These are phyloP conservation scores for Suhomyces vadensis DNA, from an alignment of 805 yeast genomes.

Conservation along the genomic window DNA sequence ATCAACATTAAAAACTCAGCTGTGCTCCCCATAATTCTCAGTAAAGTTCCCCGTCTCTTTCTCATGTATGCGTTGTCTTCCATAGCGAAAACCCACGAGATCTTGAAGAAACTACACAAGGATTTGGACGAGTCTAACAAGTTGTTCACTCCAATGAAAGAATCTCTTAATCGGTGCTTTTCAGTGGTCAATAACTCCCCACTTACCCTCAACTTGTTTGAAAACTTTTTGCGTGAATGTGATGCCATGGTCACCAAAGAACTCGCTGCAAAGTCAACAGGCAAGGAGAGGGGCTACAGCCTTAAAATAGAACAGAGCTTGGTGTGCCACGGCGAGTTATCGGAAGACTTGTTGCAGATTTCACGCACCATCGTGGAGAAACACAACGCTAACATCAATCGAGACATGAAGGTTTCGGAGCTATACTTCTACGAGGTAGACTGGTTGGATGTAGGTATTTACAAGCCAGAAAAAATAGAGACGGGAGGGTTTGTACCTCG, in stretches of 20 bases:
- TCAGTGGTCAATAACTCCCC: conserved; percentile 52
- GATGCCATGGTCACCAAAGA: conserved; percentile 42
- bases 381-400: conserved; percentile 43
- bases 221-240: conserved; percentile 60
- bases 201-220: conserved; percentile 55
- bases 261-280: conserved; percentile 18
- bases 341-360: conserved; percentile 43
- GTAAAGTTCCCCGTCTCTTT: conserved; percentile 70
- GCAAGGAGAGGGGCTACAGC: conserved; percentile 30
- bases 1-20: conserved; percentile 39
- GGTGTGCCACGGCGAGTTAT: conserved; percentile 61
- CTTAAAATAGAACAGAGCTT: conserved; percentile 60
- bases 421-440: conserved; percentile 63
- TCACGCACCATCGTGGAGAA: conserved; percentile 47
- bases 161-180: conserved; percentile 52
- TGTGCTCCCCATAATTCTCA: conserved; percentile 58
- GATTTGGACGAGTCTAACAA: conserved; percentile 44
- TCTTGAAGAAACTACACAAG: conserved; percentile 56
- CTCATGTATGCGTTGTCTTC: conserved; percentile 67
- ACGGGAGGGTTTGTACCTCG: conserved; percentile 7
- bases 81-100: conserved; percentile 60
- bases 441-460: conserved; percentile 57
- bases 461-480: conserved; percentile 4
- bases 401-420: conserved; percentile 51
- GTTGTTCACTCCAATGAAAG: conserved; percentile 50